Evolutionary conservation across 495 filamentous ascomycete genomes (phyloP), one percentile per base, ranked within the genome.

Genomic region (Lasiosphaeris hirsuta): DNA sequence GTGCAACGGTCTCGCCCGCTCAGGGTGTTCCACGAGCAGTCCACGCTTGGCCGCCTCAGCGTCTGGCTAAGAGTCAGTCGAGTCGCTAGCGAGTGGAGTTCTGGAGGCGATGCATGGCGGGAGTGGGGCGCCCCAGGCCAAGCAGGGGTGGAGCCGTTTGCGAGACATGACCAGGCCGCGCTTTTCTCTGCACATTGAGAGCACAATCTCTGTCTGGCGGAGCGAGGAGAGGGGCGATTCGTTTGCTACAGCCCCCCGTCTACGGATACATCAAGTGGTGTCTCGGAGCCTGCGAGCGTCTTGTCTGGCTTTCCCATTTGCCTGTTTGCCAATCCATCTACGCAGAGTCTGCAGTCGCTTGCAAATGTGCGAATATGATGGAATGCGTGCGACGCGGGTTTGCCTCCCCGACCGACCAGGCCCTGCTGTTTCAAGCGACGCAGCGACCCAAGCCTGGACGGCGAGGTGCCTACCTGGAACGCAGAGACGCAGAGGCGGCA

Each of bases 1-100:
- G 65, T 68, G 61, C 61, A 59, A 70, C 61, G 63, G 61, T 64
- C 61, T 64, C 49, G 56, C 61, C 57, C 56, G 50, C 37, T 52
- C 54, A 23, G 51, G 23, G 17, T 57, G 56, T 58, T 45, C 45
- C 55, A 57, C 57, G 44, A 59, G 58, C 37, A 18, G 51, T 44
- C n/a, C 40, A 42, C 19, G 65, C 57, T 61, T 49, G 58, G 52
- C 65, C 62, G 49, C 58, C 44, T 45, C 52, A 43, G 57, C 53
- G 56, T 63, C 41, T 45, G 37, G 47, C 35, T 30, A 56, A 45
- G 63, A 68, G 68, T 70, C 68, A 70, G 59, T 66, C 36, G 48
- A 52, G 46, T 46, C 60, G 56, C 60, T 60, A 50, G 64, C 45
- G 17, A 42, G 65, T 60, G 63, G 65, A 45, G 59, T 13, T 10